Base-by-base conservation (phyloP, 2,329 filamentous ascomycete species). In the Pezicula rhizophila region DNA sequence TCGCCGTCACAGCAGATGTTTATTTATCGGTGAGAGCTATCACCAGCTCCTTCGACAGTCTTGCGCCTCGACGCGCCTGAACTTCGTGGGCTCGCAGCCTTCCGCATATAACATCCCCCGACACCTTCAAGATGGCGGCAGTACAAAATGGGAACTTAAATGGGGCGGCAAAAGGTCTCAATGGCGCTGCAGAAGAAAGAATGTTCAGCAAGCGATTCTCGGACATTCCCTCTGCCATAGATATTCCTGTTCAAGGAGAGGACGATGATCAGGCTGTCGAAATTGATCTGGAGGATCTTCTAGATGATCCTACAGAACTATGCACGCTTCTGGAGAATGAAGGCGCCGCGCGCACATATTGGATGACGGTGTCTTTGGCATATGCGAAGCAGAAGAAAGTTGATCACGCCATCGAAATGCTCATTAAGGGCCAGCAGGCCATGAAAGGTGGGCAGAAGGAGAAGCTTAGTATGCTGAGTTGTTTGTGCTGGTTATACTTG, bases 281-380 rank as follows among this genome's bases (percentile, higher is more conserved):
- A 71, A 89, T 99, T 62, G 89, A 95, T 64, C 81, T 97, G 47
- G 86, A 91, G 64, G 89, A 92, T 56, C 82, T 96, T 35, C 81
- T 91, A 52, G 93, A 97, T 66, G 93, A 97, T 64, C 89, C 89
- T 17, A 96, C 88, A 42, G 93, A 99, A 71, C 79, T 99, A 5
- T 99, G 93, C 68, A 93, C 89, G 26, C 78, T 99, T 45, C 82
- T 99, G 55, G 92, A 99, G 71, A 95, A 93, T 63, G 95, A 99
- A 68, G 84, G 85, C 62, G 91, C 90, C 14, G 86, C 89, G 34
- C 90, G 92, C 61, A 89, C 85, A 46, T 95, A 95, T 59, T 99
- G 95, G 95, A 92, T 99, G 76, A 92, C 89, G n/a, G 93, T 97
- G 57, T 88, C 95, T 38, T 77, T 97, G 51, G 92, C 92, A 42